phyloP scores from a whole-genome alignment of 495 filamentous ascomycete species.

The Penicillium fimorum region DNA sequence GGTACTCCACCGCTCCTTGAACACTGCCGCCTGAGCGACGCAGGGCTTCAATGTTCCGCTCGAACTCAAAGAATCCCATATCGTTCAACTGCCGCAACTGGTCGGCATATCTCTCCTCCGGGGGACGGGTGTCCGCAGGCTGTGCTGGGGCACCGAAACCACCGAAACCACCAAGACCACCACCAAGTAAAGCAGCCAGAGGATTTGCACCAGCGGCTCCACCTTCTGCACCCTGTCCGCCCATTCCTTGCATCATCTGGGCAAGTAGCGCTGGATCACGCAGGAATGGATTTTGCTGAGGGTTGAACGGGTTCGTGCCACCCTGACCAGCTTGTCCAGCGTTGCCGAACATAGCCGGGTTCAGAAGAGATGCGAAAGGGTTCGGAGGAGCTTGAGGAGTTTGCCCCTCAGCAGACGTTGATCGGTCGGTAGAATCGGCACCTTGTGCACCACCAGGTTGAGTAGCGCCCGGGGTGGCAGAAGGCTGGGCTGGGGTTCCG shows the following conservation, averaged over 20 bases:
- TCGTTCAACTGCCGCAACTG: conserved; percentile 94
- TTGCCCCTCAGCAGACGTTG: conserved; percentile 27
- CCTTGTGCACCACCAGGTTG: conserved; percentile 24
- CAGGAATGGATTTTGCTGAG: conserved; percentile 47
- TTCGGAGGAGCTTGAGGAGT: conserved; percentile 42
- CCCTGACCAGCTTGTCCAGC: conserved; percentile 30
- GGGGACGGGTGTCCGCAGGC: conserved; percentile 77
- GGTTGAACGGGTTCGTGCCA: conserved; percentile 46
- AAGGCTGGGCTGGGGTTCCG: conserved; percentile 26
- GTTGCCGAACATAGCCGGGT: conserved; percentile 40
- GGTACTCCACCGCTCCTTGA: conserved; percentile 87
- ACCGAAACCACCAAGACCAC: conserved; percentile 40
- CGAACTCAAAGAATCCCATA: conserved; percentile 98
- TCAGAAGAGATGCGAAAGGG: conserved; percentile 54
- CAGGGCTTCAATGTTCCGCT: conserved; percentile 85
- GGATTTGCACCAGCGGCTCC: conserved; percentile 35
- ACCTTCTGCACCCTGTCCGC: conserved; percentile 30
- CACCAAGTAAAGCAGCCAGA: conserved; percentile 41
- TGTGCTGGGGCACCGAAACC: conserved; percentile 35
- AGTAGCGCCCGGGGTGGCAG: conserved; percentile 21
- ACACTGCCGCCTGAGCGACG: conserved; percentile 90
- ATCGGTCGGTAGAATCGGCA: conserved; percentile 26
- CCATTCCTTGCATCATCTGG: conserved; percentile 50
- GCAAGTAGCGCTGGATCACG: conserved; percentile 48
- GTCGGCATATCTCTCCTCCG: conserved; percentile 87